These are phyloP conservation scores for Neurospora cerealis DNA, from an alignment of 495 filamentous ascomycete species.

Conservation along the genomic window DNA sequence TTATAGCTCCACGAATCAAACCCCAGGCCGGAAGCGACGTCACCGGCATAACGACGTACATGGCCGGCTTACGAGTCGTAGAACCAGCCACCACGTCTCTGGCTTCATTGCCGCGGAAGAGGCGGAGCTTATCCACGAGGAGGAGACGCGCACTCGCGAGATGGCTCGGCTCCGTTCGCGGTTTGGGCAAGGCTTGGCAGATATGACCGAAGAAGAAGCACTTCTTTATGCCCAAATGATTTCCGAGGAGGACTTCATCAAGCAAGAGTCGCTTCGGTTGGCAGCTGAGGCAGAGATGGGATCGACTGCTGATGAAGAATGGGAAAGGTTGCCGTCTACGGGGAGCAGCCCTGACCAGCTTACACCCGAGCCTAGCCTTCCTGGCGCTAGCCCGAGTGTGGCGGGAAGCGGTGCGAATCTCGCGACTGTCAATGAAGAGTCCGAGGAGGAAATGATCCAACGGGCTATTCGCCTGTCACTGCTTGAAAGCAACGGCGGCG, in stretches of 20 bases:
- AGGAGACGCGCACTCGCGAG: conserved; percentile 39
- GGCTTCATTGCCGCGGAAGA: conserved; percentile 79
- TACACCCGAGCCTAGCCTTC: conserved; percentile 42
- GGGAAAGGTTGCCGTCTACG: conserved; percentile 37
- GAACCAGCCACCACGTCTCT: conserved; percentile 31
- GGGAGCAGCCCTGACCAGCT: conserved; percentile 34
- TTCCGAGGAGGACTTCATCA: conserved; percentile 64
- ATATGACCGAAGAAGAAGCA: conserved; percentile 78
- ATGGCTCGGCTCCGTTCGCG: conserved; percentile 63
- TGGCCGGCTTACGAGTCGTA: conserved; percentile 27
- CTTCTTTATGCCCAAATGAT: conserved; percentile 82
- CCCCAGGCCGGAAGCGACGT: conserved; percentile 35
- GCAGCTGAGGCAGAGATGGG: conserved; percentile 38
- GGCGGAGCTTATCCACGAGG: conserved; percentile 69
- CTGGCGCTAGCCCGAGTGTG: conserved; percentile 26
- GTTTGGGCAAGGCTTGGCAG: conserved; percentile 72
- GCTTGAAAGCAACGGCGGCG: conserved; percentile 35
- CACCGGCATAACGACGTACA: conserved; percentile 34
- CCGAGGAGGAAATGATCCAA: conserved; percentile 60
- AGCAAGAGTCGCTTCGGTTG: conserved; percentile 48
- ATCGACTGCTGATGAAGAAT: conserved; percentile 31
- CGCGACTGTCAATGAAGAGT: conserved; percentile 26
- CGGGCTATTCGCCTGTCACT: conserved; percentile 73
- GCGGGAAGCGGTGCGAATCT: conserved; percentile 3
- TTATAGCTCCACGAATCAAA: conserved; percentile 59